Percentiles rank a stretch among this genome's conserved stretches.
Evolutionary conservation across 495 filamentous ascomycete species (phyloP).

Genomic region (Penicillium daleae): DNA sequence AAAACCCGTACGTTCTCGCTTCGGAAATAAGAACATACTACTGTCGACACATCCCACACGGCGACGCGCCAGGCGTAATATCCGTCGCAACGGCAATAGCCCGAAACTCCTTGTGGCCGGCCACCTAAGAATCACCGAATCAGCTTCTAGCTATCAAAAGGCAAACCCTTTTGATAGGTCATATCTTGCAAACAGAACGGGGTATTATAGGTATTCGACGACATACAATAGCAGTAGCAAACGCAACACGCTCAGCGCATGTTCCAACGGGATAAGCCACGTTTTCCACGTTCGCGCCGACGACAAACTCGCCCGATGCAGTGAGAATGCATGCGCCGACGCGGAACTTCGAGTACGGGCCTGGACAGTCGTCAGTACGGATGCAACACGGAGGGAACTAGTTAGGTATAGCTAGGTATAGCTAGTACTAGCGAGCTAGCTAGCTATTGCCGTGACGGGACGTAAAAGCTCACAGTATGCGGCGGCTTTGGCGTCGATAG

Average conservation of each 20-base stretch:
- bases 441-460: neutral
- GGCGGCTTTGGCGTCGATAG: constrained; percentile 66
- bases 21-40: constrained; percentile 33
- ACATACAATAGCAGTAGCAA: constrained; percentile 76
- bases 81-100: constrained; percentile 89
- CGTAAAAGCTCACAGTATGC: constrained; percentile 67
- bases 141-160: no score
- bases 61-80: constrained; percentile 69
- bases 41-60: constrained; percentile 69
- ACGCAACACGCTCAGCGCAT: constrained; percentile 88
- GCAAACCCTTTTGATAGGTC: no score
- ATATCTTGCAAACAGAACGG: neutral
- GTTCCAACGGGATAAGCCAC: constrained; percentile 89
- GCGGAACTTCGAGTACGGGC: constrained; percentile 90
- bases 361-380: constrained; percentile 35
- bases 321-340: constrained; percentile 85
- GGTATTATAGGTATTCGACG: neutral
- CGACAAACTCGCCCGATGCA: constrained; percentile 59
- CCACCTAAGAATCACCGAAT: constrained; percentile 35
- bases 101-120: constrained; percentile 71
- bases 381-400: neutral
- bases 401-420: neutral
- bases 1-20: neutral
- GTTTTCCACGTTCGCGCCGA: constrained; percentile 93
- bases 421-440: neutral